These are phyloP conservation scores for Colletotrichum higginsianum DNA, from an alignment of 2,329 filamentous ascomycete genomes.

Conservation along the genomic window DNA sequence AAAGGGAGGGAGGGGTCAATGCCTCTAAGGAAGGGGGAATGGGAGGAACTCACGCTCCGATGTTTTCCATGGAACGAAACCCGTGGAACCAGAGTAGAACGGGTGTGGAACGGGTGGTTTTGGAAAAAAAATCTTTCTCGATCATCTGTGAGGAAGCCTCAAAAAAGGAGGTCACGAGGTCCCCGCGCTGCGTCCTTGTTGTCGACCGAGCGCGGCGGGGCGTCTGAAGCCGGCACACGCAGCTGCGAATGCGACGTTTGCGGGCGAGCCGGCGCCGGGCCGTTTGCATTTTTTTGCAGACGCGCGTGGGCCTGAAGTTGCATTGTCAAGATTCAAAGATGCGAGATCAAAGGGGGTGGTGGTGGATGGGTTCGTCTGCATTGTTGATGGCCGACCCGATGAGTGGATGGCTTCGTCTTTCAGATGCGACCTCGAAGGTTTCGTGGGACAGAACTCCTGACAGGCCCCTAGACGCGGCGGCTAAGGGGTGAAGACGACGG, in stretches of 20 bases:
- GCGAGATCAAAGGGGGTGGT: background rate
- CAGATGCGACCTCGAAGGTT: background rate
- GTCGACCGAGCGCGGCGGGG: constrained; percentile 16
- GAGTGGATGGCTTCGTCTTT: background rate
- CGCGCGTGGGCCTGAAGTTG: background rate
- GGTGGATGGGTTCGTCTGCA: background rate
- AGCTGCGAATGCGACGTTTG: constrained; percentile 1
- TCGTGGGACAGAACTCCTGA: background rate
- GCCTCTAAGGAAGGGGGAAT: background rate
- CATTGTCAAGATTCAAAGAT: background rate
- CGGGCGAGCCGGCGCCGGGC: constrained; percentile 7
- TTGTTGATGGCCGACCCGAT: background rate
- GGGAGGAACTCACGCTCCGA: constrained; percentile 14
- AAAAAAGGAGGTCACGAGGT: background rate
- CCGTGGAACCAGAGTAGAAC: constrained; percentile 22
- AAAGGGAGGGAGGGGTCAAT: background rate
- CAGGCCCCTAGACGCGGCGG: constrained; percentile 13
- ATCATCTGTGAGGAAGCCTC: constrained; percentile 1
- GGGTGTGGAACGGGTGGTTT: background rate
- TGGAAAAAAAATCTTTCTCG: constrained; percentile 27
- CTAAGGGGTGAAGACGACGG: background rate
- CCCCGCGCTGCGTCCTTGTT: constrained; percentile 14
- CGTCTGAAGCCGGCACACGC: constrained; percentile 11
- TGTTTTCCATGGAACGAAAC: background rate
- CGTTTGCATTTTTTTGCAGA: constrained; percentile 12